Conservation (phyloP, 2,329 filamentous ascomycete species). For the Xylaria digitata region DNA sequence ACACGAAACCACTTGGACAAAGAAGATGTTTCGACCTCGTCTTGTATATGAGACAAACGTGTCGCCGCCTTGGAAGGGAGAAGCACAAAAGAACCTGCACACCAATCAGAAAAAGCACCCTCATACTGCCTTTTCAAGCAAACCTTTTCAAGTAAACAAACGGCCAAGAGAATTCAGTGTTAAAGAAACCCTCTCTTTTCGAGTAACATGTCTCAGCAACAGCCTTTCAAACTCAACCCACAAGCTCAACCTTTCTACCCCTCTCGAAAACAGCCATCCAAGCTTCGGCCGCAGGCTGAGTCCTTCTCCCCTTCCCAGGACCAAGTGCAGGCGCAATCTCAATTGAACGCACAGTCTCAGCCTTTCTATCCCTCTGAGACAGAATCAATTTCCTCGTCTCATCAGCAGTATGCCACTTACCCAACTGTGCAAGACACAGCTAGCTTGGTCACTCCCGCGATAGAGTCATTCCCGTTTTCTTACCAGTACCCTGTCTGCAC, state of each 20-base stretch:
- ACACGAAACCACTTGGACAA: constrained; percentile 6
- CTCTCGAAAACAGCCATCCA: not conserved
- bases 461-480: no score
- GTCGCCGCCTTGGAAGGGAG: not conserved
- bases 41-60: not conserved
- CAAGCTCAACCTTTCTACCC: not conserved
- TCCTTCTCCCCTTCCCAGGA: not conserved
- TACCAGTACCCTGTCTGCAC: no score
- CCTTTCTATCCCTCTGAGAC: no score
- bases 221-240: not conserved
- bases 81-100: not conserved
- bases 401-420: no score
- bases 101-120: not conserved
- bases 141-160: not conserved
- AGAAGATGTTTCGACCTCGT: not conserved
- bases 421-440: no score
- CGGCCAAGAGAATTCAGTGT: not conserved
- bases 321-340: no score
- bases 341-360: no score
- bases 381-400: no score
- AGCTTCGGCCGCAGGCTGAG: not conserved
- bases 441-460: no score
- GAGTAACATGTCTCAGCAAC: constrained; percentile 6
- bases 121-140: not conserved
- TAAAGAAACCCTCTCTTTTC: not conserved